Evolutionary conservation across 2,329 filamentous ascomycete genomes (phyloP), one percentile per base, ranked within the genome.

Genomic region (Aspergillus ochraceoroseus): DNA sequence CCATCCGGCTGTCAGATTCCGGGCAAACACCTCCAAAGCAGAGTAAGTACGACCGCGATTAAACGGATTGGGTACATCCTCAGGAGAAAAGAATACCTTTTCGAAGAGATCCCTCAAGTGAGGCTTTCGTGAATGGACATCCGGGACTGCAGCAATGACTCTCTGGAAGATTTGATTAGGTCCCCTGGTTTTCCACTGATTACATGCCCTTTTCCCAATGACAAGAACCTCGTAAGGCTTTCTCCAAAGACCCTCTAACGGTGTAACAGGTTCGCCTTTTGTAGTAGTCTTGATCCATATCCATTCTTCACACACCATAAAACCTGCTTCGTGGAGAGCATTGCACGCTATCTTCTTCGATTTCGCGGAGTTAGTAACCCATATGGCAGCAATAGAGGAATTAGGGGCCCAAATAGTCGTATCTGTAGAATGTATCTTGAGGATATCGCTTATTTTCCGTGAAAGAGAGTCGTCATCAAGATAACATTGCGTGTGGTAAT

Each of bases 121-220:
- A 12, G 79, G 79, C 55, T 83, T 83, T n/a, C 78, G 65, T 3
- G 79, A 82, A 58, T 83, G 79, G 9, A 81, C 41, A 58, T 82
- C 79, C 6, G 79, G 76, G 7, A 81, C 78, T 5, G 70, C 76
- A 19, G 73, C 68, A 41, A 82, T 70, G 6, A 80, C 66, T 52
- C 74, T 68, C 46, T 69, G 68, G 32, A 57, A 65, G 3, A 72
- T 43, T 17, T 46, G 51, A 54, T 8, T 22, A 22, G 5, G 5
- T 9, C 20, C 9, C 9, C 9, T 22, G 20, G 5, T 22, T 22
- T 22, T 22, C 20, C 9, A 5, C 20, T 22, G 5, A 5, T 42
- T 53, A 46, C 47, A 52, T 2, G 1, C 53, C 55, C 39, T 41
- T 44, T 42, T 51, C 60, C 67, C 44, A 63, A 79, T 47, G 4